Conservation (phyloP, 2,329 filamentous ascomycete species). For the Aureobasidium sp. region DNA sequence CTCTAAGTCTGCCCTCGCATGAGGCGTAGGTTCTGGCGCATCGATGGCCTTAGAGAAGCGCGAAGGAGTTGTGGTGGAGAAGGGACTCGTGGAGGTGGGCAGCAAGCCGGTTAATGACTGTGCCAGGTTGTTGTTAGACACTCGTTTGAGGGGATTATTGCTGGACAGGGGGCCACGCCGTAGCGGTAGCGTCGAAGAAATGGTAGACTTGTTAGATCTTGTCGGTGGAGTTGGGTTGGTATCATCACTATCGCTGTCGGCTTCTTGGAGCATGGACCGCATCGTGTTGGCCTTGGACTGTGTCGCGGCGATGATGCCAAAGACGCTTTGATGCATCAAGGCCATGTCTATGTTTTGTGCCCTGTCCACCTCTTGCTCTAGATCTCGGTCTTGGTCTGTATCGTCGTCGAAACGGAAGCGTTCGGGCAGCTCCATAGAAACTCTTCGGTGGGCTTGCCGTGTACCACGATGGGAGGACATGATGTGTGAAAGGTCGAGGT, state of each 20-base stretch:
- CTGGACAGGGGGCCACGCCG: slow-evolving; percentile 10
- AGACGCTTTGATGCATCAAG: slow-evolving; percentile 91
- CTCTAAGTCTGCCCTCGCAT: slow-evolving; percentile 35
- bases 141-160: slow-evolving; percentile 48
- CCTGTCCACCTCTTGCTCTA: slow-evolving; percentile 53
- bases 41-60: slow-evolving; percentile 20
- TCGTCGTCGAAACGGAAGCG: slow-evolving; percentile 24
- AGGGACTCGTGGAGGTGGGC: background rate
- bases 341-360: slow-evolving; percentile 42
- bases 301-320: slow-evolving; percentile 84
- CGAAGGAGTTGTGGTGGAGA: slow-evolving; percentile 3
- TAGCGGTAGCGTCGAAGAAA: slow-evolving; percentile 1
- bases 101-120: slow-evolving; percentile 56
- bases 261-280: slow-evolving; percentile 71
- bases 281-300: slow-evolving; percentile 78
- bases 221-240: background rate
- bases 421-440: slow-evolving; percentile 22
- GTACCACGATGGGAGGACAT: slow-evolving; percentile 1
- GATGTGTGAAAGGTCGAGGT: background rate
- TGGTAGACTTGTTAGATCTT: background rate
- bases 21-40: slow-evolving; percentile 69
- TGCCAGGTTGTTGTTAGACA: slow-evolving; percentile 60
- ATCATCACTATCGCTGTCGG: slow-evolving; percentile 59
- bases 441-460: slow-evolving; percentile 3
- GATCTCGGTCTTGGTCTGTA: slow-evolving; percentile 22